phyloP scores from a whole-genome alignment of 345 rosid genomes.

The Rubroshorea leprosula region DNA sequence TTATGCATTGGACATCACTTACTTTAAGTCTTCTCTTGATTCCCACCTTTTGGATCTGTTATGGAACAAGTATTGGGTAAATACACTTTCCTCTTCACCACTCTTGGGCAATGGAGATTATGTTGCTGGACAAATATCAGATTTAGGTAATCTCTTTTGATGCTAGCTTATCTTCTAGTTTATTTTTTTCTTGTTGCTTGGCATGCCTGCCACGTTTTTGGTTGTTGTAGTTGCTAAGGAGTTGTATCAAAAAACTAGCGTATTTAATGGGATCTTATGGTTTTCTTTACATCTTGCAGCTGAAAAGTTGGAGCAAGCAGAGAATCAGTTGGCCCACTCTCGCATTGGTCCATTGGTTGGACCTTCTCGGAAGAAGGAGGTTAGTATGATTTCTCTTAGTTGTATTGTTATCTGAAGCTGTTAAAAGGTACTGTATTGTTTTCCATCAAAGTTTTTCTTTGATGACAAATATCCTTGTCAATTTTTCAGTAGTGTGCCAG shows the following conservation, averaged over 20 bases:
- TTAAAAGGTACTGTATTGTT: too few species aligned
- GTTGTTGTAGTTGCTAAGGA: background rate
- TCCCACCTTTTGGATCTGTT: slow-evolving; percentile 91
- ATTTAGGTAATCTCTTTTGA: slow-evolving; percentile 59
- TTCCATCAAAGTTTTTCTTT: too few species aligned
- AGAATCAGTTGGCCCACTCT: slow-evolving; percentile 81
- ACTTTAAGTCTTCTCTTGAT: slow-evolving; percentile 96
- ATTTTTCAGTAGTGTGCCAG: too few species aligned
- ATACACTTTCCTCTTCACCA: slow-evolving; percentile 94
- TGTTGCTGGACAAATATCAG: slow-evolving; percentile 97
- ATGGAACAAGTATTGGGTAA: slow-evolving; percentile 99
- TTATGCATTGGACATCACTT: slow-evolving; percentile 87
- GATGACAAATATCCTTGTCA: background rate
- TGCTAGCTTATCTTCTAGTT: background rate
- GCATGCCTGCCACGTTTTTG: background rate
- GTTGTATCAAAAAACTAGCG: background rate
- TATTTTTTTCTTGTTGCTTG: background rate
- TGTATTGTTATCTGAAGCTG: background rate
- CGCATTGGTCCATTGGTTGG: slow-evolving; percentile 60
- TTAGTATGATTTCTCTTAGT: slow-evolving; percentile 24
- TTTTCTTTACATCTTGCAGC: slow-evolving; percentile 45
- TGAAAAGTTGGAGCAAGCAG: slow-evolving; percentile 98
- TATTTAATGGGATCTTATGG: background rate
- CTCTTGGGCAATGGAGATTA: slow-evolving; percentile 97
- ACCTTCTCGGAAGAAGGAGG: slow-evolving; percentile 84